Evolutionary conservation across 2,329 filamentous ascomycete species (phyloP), one percentile per base, ranked within the genome.

Genomic region (Diaporthe batatas): DNA sequence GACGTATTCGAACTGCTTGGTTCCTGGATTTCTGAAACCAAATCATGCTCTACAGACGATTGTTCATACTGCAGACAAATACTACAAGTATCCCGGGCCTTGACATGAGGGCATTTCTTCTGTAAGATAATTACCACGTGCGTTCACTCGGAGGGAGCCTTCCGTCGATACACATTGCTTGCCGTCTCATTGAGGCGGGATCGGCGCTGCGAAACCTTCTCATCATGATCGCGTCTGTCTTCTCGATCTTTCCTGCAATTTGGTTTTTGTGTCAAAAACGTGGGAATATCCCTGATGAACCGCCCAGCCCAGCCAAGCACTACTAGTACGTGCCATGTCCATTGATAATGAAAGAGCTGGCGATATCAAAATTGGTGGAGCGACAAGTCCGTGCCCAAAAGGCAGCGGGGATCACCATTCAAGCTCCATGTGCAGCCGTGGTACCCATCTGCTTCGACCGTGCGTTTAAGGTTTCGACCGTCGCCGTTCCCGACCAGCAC

Each of bases 11-110:
- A 53, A 32, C 18, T 14, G 21, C 12, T 36, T 25, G 32, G 32
- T 51, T 14, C 21, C 62, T 36, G 44, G 8, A 51, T 53, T 42
- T 42, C n/a, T 53, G 62, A 67, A 67, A 67, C 62, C n/a, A 39
- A 0, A 29, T 53, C 47, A 53, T 7, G 21, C 39, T 29, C 32
- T 23, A 23, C 62, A 39, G 47, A 36, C 8, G 21, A 21, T 7
- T 21, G 29, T 3, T 21, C 62, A 36, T 25, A 51, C 25, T 1
- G 12, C 12, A 65, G 6, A 11, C 21, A 25, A 1, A 47, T 29
- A 7, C 39, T n/a, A n/a, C n/a, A n/a, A 21, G 25, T 6, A 44
- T 32, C 32, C 25, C 62, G 36, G 32, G 12, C 44, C 16, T 25
- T 25, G 62, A 36, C 62, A 65, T 21, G n/a, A 36, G 29, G 44